These are phyloP conservation scores for Ogataea minuta DNA, from an alignment of 805 yeast genomes.

Conservation along the genomic window DNA sequence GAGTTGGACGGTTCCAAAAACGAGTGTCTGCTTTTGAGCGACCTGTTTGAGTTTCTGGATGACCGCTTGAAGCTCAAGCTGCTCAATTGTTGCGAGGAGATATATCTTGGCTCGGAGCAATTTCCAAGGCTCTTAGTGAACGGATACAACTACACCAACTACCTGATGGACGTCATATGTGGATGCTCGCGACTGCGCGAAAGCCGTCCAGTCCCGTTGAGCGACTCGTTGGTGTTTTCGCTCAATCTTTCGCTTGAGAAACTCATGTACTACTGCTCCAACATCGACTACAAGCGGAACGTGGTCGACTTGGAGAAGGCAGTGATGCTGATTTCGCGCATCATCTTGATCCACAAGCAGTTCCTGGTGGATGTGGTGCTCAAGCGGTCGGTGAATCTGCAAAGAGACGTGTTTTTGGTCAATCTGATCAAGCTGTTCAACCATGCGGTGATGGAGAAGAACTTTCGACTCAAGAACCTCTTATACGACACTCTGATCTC, in stretches of 20 bases:
- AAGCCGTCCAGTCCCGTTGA: slow-evolving; percentile 24
- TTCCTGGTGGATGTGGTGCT: slow-evolving; percentile 46
- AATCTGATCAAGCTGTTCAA: slow-evolving; percentile 47
- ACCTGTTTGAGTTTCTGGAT: slow-evolving; percentile 40
- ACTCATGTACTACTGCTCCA: slow-evolving; percentile 32
- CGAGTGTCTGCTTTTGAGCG: slow-evolving; percentile 31
- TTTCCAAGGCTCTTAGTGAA: slow-evolving; percentile 35
- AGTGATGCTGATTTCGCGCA: slow-evolving; percentile 49
- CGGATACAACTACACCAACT: slow-evolving; percentile 35
- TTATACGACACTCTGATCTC: slow-evolving; percentile 59
- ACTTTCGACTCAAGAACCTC: slow-evolving; percentile 52
- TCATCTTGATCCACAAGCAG: slow-evolving; percentile 56
- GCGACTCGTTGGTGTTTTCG: slow-evolving; percentile 41
- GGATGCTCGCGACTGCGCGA: slow-evolving; percentile 40
- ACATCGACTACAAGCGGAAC: slow-evolving; percentile 24
- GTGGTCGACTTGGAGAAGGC: slow-evolving; percentile 28
- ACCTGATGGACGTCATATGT: slow-evolving; percentile 44
- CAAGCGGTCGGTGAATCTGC: slow-evolving; percentile 38
- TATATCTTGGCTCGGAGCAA: slow-evolving; percentile 39
- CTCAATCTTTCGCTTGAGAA: slow-evolving; percentile 41
- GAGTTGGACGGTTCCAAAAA: slow-evolving; percentile 13
- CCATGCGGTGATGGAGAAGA: slow-evolving; percentile 40
- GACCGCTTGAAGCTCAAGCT: slow-evolving; percentile 32
- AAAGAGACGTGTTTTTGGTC: slow-evolving; percentile 46
- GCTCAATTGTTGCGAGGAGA: slow-evolving; percentile 38